Conservation (phyloP, 345 rosid species). For the Cardamine resedifolia region DNA sequence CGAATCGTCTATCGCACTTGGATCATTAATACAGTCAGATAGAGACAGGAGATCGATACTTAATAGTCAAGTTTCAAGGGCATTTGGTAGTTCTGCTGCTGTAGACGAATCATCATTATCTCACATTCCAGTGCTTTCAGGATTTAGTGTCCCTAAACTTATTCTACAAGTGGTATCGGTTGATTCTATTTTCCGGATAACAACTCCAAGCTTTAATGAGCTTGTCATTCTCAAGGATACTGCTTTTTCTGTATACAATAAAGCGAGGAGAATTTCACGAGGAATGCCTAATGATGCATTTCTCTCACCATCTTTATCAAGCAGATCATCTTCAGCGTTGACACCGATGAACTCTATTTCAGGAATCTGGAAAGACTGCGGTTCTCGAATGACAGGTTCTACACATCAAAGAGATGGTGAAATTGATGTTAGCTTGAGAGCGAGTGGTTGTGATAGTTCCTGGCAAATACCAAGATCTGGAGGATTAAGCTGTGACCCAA, state of each 20-base stretch:
- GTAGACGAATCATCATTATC: slow-evolving; percentile 88
- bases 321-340: slow-evolving; percentile 69
- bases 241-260: slow-evolving; percentile 93
- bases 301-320: slow-evolving; percentile 57
- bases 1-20: slow-evolving; percentile 88
- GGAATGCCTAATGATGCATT: slow-evolving; percentile 61
- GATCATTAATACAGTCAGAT: slow-evolving; percentile 67
- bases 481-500: slow-evolving; percentile 75
- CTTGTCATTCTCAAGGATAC: slow-evolving; percentile 86
- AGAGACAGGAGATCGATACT: slow-evolving; percentile 66
- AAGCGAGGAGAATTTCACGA: slow-evolving; percentile 83
- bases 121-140: slow-evolving; percentile 78
- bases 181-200: slow-evolving; percentile 89
- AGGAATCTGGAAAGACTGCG: slow-evolving; percentile 88
- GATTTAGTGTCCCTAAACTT: slow-evolving; percentile 80
- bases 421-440: slow-evolving; percentile 76
- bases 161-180: slow-evolving; percentile 91
- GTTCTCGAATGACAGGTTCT: slow-evolving; percentile 75
- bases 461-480: slow-evolving; percentile 85
- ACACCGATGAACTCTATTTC: slow-evolving; percentile 63
- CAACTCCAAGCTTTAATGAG: slow-evolving; percentile 82
- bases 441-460: slow-evolving; percentile 79
- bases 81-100: slow-evolving; percentile 76
- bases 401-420: slow-evolving; percentile 89
- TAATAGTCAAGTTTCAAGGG: slow-evolving; percentile 84